A percentile compares a stretch with the other conserved stretches of the same genome.
These are phyloP conservation scores for Macadamia tetraphylla DNA, from an alignment of 164 flowering plant species.

Conservation along the genomic window DNA sequence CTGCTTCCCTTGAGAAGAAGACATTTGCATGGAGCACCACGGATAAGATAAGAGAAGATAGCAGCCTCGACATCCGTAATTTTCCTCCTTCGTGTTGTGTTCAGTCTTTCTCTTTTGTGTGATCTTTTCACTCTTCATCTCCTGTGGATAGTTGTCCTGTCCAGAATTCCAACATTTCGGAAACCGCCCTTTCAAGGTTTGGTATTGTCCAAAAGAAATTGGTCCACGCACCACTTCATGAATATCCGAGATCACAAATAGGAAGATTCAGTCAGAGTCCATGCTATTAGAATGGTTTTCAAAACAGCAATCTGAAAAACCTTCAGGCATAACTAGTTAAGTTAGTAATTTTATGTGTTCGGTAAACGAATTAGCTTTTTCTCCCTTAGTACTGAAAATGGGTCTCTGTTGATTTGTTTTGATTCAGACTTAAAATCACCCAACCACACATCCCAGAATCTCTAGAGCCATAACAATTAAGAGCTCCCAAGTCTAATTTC, in stretches of 20 bases:
- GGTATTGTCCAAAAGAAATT: background rate
- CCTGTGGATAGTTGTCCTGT: too few species aligned
- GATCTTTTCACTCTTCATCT: too few species aligned
- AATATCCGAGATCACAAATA: background rate
- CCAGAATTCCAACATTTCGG: too few species aligned
- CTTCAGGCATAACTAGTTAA: too few species aligned
- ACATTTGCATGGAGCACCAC: too few species aligned
- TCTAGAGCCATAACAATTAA: slow-evolving; percentile 1
- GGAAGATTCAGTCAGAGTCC: background rate
- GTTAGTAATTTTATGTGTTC: background rate
- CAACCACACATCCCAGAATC: background rate
- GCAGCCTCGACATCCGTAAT: too few species aligned
- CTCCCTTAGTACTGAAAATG: background rate
- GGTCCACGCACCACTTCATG: background rate
- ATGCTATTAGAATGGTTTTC: background rate
- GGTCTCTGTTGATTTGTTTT: background rate
- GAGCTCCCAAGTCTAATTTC: background rate
- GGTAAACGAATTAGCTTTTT: background rate
- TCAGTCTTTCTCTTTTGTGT: too few species aligned
- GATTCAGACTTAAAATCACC: background rate
- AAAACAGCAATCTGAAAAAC: background rate
- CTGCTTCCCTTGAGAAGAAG: too few species aligned
- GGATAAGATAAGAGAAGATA: too few species aligned
- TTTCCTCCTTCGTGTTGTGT: too few species aligned
- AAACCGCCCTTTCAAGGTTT: too few species aligned